phyloP scores from a whole-genome alignment of 495 filamentous ascomycete genomes.

The Penicillium bialowiezense region DNA sequence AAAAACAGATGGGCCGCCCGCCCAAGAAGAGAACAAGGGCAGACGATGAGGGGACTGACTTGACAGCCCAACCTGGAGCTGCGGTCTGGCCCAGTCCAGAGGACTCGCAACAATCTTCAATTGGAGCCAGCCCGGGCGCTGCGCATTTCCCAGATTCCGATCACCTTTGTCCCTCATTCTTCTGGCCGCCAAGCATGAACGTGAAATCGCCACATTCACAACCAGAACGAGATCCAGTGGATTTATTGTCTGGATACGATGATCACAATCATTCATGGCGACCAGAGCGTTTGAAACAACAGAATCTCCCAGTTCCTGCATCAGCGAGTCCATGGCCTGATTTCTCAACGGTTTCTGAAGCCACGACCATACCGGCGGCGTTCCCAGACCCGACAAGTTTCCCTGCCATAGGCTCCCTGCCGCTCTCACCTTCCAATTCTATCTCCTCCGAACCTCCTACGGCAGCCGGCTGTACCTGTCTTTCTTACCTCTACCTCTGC shows the following conservation, averaged over 20 bases:
- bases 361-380: slow-evolving; percentile 34
- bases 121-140: slow-evolving; percentile 5
- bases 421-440: slow-evolving; percentile 26
- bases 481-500: slow-evolving; percentile 45
- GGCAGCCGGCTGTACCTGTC: slow-evolving; percentile 35
- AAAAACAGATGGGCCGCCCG: slow-evolving; percentile 49
- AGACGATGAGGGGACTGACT: slow-evolving; percentile 25
- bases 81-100: slow-evolving; percentile 26
- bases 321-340: slow-evolving; percentile 44
- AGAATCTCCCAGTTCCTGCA: slow-evolving; percentile 25
- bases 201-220: slow-evolving; percentile 12
- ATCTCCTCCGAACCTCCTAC: slow-evolving; percentile 20
- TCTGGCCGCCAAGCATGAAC: slow-evolving; percentile 14
- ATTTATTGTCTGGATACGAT: slow-evolving; percentile 23
- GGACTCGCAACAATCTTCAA: slow-evolving; percentile 14
- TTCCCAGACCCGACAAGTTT: slow-evolving; percentile 25
- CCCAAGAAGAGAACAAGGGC: slow-evolving; percentile 41
- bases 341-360: slow-evolving; percentile 39
- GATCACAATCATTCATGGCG: slow-evolving; percentile 30
- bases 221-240: slow-evolving; percentile 5
- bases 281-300: slow-evolving; percentile 21
- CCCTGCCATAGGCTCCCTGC: slow-evolving; percentile 20
- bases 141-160: slow-evolving; percentile 13
- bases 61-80: slow-evolving; percentile 12
- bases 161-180: slow-evolving; percentile 28